phyloP scores from a whole-genome alignment of 768 basidiomycete species.

The Boletus vinaceobasis region DNA sequence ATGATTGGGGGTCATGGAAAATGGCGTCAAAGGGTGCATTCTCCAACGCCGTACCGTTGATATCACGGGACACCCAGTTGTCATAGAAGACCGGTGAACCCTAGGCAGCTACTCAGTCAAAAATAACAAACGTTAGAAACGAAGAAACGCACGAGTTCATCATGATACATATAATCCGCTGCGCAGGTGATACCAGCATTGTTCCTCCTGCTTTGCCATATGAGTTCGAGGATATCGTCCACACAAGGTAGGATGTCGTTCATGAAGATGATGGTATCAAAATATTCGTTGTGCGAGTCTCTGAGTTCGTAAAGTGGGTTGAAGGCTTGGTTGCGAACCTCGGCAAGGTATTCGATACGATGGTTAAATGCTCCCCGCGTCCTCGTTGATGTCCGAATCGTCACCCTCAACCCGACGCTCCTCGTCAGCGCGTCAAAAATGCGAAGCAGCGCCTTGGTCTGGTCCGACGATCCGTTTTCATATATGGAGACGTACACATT shows the following conservation, averaged over 20 bases:
- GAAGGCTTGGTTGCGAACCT: conserved; percentile 98
- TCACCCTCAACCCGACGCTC: conserved; percentile 87
- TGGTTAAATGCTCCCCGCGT: conserved; percentile 97
- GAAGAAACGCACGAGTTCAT: conserved; percentile 66
- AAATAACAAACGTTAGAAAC: background rate
- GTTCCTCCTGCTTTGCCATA: conserved; percentile 89
- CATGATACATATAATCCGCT: conserved; percentile 98
- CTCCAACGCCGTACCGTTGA: conserved; percentile 97
- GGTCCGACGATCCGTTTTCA: conserved; percentile 98
- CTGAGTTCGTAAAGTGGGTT: conserved; percentile 92
- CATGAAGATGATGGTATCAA: conserved; percentile 98
- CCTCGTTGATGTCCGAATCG: conserved; percentile 89
- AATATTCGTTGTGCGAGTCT: conserved; percentile 88
- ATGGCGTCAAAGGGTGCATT: conserved; percentile 95
- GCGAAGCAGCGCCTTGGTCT: conserved; percentile 93
- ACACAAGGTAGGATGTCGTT: conserved; percentile 98
- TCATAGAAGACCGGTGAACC: conserved; percentile 94
- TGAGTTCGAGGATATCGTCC: conserved; percentile 95
- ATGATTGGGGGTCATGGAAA: conserved; percentile 80
- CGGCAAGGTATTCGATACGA: conserved; percentile 99
- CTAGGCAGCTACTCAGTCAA: conserved; percentile 26
- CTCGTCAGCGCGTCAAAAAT: conserved; percentile 93
- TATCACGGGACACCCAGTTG: conserved; percentile 97
- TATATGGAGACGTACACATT: conserved; percentile 99
- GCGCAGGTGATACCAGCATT: conserved; percentile 99